phyloP scores from a whole-genome alignment of 495 filamentous ascomycete species.

The Aspergillus leporis region DNA sequence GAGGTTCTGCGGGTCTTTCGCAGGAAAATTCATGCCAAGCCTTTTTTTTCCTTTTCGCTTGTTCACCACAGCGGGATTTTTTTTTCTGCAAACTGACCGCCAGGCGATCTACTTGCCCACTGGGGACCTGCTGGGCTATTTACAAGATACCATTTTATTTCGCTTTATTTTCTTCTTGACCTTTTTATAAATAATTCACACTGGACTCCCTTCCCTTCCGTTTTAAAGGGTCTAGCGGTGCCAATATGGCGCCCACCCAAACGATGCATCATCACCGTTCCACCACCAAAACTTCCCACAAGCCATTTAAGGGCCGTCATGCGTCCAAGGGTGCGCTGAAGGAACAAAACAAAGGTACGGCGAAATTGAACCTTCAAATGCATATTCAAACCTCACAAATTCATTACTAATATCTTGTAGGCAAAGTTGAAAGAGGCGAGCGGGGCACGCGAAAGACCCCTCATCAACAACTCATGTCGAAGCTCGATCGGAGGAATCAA shows the following conservation, averaged over 20 bases:
- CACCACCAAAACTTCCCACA: slow-evolving; percentile 83
- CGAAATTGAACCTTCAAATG: not conserved
- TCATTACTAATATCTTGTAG: slow-evolving; percentile 29
- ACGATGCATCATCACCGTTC: slow-evolving; percentile 81
- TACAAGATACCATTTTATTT: not conserved
- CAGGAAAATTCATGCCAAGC: slow-evolving; percentile 37
- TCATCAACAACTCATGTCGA: slow-evolving; percentile 96
- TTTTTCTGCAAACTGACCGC: slow-evolving; percentile 1
- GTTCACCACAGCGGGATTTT: slow-evolving; percentile 2
- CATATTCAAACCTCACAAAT: not conserved
- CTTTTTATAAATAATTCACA: slow-evolving; percentile 11
- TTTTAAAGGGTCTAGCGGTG: slow-evolving; percentile 78
- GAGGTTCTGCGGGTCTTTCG: slow-evolving; percentile 14
- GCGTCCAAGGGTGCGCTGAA: slow-evolving; percentile 84
- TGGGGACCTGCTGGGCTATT: not conserved
- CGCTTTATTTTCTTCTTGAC: slow-evolving; percentile 10
- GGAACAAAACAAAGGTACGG: slow-evolving; percentile 75
- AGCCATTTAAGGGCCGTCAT: slow-evolving; percentile 88
- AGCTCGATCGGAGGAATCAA: slow-evolving; percentile 90
- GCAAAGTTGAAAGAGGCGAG: slow-evolving; percentile 62
- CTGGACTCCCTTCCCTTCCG: slow-evolving; percentile 74
- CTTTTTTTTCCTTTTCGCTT: slow-evolving; percentile 18
- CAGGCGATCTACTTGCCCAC: slow-evolving; percentile 14
- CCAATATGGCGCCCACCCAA: slow-evolving; percentile 50
- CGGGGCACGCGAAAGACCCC: slow-evolving; percentile 75